phyloP scores from a whole-genome alignment of 1,284 basidiomycete species.

The Phylloboletellus chloephorus region DNA sequence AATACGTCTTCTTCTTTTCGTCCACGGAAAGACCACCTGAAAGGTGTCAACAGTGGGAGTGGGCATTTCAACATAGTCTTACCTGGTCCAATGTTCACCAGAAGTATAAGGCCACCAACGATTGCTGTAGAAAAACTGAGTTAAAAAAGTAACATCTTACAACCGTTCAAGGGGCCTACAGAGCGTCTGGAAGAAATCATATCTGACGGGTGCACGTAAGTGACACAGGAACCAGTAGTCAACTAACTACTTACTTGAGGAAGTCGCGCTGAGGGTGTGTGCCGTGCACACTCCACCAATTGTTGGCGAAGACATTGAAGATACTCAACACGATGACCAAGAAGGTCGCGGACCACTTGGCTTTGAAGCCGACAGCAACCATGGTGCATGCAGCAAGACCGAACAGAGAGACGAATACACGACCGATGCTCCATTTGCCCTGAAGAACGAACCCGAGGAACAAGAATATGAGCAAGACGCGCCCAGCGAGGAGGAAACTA shows the following conservation, averaged over 20 bases:
- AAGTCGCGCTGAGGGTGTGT: slow-evolving; percentile 96
- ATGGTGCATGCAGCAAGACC: slow-evolving; percentile 91
- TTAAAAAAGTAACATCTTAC: slow-evolving; percentile 8
- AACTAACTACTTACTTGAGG: slow-evolving; percentile 64
- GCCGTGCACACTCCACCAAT: slow-evolving; percentile 96
- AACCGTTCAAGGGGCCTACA: slow-evolving; percentile 47
- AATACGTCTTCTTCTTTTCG: slow-evolving; percentile 97
- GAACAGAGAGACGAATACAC: slow-evolving; percentile 82
- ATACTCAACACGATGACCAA: slow-evolving; percentile 86
- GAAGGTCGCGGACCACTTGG: slow-evolving; percentile 98
- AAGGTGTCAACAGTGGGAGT: slow-evolving; percentile 8
- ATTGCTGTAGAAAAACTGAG: slow-evolving; percentile 61
- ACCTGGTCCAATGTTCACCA: slow-evolving; percentile 98
- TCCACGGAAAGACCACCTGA: slow-evolving; percentile 92
- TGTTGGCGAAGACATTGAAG: slow-evolving; percentile 99
- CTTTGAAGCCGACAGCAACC: slow-evolving; percentile 99
- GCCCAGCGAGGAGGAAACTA: slow-evolving; percentile 95
- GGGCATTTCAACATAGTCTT: slow-evolving; percentile 15
- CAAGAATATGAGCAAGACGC: slow-evolving; percentile 96
- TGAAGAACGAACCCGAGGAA: slow-evolving; percentile 98
- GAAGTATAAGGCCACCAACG: slow-evolving; percentile 92
- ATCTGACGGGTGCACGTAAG: slow-evolving; percentile 42
- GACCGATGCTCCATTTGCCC: slow-evolving; percentile 83
- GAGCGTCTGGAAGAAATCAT: slow-evolving; percentile 92
- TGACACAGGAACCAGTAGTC: slow-evolving; percentile 1